Percentiles rank a stretch among this genome's conserved stretches.
phyloP scores from a whole-genome alignment of 441 rosid species.

The Gossypium aridum region DNA sequence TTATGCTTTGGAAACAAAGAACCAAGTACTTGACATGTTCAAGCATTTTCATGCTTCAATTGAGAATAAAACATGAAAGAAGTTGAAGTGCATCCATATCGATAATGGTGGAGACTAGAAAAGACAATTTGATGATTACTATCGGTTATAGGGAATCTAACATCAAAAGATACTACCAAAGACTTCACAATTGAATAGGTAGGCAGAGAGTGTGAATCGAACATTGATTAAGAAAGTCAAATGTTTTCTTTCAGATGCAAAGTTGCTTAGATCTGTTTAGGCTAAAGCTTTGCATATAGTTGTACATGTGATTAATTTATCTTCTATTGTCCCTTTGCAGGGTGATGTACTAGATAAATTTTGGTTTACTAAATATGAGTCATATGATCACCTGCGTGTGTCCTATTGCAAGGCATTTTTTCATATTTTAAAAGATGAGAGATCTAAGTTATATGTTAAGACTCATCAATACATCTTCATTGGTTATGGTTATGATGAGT shows the following conservation, averaged over 20 bases:
- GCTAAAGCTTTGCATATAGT: no score
- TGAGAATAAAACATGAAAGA: no score
- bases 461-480: background rate
- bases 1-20: background rate
- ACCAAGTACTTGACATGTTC: background rate
- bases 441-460: background rate
- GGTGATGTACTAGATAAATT: background rate
- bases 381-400: background rate
- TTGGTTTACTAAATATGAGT: background rate
- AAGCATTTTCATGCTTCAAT: background rate
- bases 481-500: background rate
- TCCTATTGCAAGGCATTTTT: background rate
- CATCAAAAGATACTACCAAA: background rate
- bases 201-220: background rate
- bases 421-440: background rate
- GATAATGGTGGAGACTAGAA: no score
- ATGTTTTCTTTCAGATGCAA: no score
- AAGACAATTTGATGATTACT: no score
- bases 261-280: no score
- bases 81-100: no score
- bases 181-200: background rate
- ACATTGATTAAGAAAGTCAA: no score
- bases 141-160: background rate
- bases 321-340: background rate
- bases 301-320: background rate